Base-by-base conservation (phyloP, 2,329 filamentous ascomycete species). In the Diaporthe velutina region DNA sequence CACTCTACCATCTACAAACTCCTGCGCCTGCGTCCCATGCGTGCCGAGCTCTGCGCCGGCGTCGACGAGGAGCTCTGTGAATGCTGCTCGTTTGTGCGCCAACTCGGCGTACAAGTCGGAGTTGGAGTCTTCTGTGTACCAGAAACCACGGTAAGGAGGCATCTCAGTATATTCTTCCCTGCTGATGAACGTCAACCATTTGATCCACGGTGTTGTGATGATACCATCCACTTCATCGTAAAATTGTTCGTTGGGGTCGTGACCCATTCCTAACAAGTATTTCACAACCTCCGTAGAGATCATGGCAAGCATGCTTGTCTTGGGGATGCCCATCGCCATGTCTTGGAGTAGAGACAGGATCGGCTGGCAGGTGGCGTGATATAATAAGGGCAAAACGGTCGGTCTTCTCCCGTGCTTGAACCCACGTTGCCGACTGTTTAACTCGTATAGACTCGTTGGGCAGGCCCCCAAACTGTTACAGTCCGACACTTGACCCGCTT, bases 181-280 rank as follows among this genome's bases (percentile, higher is more conserved):
- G 8, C 6, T 25, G 30, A 35, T 57, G 17, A 33, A 22, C 0
- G 1, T 10, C 13, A 61, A 3, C 38, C 38, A 61, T 19, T 22
- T 28, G 17, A 30, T 22, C 58, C 58, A 61, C 3, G 38, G 25
- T 0, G n/a, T 61, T 3, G 58, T 42, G n/a, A 15, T 25, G 19
- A 1, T 3, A 10, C 2, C 2, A 6, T 28, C 7, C 4, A 17
- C 33, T 1, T 25, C 5, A 0, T n/a, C 9, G 55, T 25, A 17
- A 61, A 42, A 61, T 6, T 9, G 9, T 12, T 61, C 57, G 15
- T 42, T 61, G 1, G 57, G 57, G 38, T 42, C 35, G n/a, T 42
- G 35, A 1, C 35, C 57, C 13, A 19, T 5, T 25, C 10, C 5
- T 3, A 61, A 38, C 1, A 61, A 8, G 2, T 61, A 61, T 42